Base-by-base conservation (phyloP, 495 filamentous ascomycete genomes). In the Letharia lupina region DNA sequence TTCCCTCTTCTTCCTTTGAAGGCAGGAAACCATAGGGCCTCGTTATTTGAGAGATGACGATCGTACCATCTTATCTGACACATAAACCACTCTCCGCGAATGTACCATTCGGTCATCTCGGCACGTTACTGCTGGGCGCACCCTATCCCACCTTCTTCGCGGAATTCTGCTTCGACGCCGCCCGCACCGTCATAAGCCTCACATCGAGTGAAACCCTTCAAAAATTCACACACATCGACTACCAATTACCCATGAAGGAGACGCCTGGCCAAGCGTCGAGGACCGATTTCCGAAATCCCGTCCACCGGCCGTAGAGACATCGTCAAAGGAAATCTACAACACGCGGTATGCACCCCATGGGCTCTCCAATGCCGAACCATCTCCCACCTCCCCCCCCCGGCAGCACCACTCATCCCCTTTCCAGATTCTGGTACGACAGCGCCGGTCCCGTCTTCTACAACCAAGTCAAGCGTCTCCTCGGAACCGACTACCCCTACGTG, bases 361-460 rank as follows among this genome's bases (percentile, higher is more conserved):
- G 4, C 16, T 20, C 44, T 3, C 15, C 44, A 47, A 4, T 7
- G 3, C 44, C 44, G 15, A 10, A 5, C 2, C 13, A 5, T 42
- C 41, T 15, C 12, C 41, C 41, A 15, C 13, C 41, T 3, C 9
- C 41, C 12, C 41, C 13, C 41, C 41, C 41, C 41, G 4, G 10
- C 12, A 11, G 2, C 41, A 11, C 41, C 41, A 5, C 9, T 3
- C 47, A n/a, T 11, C 9, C n/a, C 23, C 47, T 28, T 3, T 28
- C 9, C 47, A 50, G 47, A 23, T 23, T 50, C n/a, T 50, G 20
- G n/a, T 50, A 50, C 47, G 47, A 50, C 47, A 50, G 47, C 47
- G 47, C 47, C 47, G 47, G 47, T 5, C 47, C 47, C 47, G 47
- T 50, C 47, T 50, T 50, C 47, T 50, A 50, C 47, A 50, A 50